These are phyloP conservation scores for Phlebopus sp. DNA, from an alignment of 1,284 basidiomycete species.

Conservation along the genomic window DNA sequence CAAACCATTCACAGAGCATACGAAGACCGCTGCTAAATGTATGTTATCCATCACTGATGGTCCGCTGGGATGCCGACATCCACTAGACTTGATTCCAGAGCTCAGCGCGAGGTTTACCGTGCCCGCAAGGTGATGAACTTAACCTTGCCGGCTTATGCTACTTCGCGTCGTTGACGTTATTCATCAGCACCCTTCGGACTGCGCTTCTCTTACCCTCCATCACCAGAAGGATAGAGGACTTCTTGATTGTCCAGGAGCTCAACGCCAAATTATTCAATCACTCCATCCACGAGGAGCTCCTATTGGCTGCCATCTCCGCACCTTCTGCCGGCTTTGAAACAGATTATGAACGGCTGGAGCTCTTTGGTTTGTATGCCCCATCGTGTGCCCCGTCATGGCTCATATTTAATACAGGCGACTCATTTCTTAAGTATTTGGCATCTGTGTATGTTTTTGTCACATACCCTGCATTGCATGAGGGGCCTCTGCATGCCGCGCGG, in stretches of 20 bases:
- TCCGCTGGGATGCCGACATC: slow-evolving; percentile 24
- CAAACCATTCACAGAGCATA: slow-evolving; percentile 31
- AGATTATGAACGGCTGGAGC: slow-evolving; percentile 79
- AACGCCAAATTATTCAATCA: slow-evolving; percentile 67
- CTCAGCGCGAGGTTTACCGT: slow-evolving; percentile 68
- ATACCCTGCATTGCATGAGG: slow-evolving; percentile 59
- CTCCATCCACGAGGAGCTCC: slow-evolving; percentile 53
- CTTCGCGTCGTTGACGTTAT: slow-evolving; percentile 27
- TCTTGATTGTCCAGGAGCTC: slow-evolving; percentile 71
- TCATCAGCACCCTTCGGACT: slow-evolving; percentile 58
- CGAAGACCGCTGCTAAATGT: slow-evolving; percentile 55
- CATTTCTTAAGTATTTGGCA: slow-evolving; percentile 74
- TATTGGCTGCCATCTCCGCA: slow-evolving; percentile 65
- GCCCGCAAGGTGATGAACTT: slow-evolving; percentile 59
- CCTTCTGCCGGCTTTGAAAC: slow-evolving; percentile 63
- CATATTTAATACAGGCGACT: slow-evolving; percentile 55
- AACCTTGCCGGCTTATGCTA: slow-evolving; percentile 14
- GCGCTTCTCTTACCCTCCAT: slow-evolving; percentile 70
- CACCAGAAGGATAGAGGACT: slow-evolving; percentile 63
- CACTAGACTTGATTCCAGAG: slow-evolving; percentile 73
- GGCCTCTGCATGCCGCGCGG: slow-evolving; percentile 59
- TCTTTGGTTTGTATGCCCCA: slow-evolving; percentile 54
- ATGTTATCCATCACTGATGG: slow-evolving; percentile 17
- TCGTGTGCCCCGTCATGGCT: slow-evolving; percentile 9
- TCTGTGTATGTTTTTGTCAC: slow-evolving; percentile 72